Base-by-base conservation (phyloP, 495 filamentous ascomycete species). In the Oidiodendron maius region DNA sequence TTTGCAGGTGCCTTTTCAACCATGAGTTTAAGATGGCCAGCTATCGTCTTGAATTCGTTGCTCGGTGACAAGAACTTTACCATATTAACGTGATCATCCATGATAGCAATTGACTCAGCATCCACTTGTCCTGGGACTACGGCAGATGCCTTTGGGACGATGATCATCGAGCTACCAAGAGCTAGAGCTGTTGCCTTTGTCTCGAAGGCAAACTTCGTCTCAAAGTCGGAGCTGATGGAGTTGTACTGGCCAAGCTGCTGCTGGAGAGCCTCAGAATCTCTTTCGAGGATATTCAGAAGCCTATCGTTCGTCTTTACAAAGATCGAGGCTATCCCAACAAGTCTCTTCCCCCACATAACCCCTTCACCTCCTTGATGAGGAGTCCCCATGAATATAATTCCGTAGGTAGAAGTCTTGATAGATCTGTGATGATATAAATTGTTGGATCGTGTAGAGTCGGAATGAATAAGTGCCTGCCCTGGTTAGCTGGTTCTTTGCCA, bases 321-420 rank as follows among this genome's bases (percentile, higher is more conserved):
- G 9, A 62, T 57, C 26, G 65, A 66, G 20, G 59, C 65, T 1
- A 64, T 46, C 48, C 62, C 60, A n/a, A 61, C 47, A 2, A 68
- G 53, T 20, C 60, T 44, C 40, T 53, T 44, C 28, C 49, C 57
- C 45, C 22, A 53, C 26, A 46, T 25, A 21, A 61, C 53, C 11
- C 59, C 55, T 21, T 51, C 50, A 20, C 59, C 55, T 38, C 63
- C 63, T 44, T 61, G 56, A 55, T 87, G 82, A 4, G 83, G 83
- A 4, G 83, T 86, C 3, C 83, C 83, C 32, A 85, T 67, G 56
- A 87, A 87, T 6, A 87, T 62, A 22, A 87, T 79, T 2, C 82
- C 80, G 51, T 80, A 86, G 0, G 82, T 86, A 15, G 81, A 86
- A 0, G 81, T 71, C 44, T 75, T 82, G 25, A 87, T 76, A 3